Evolutionary conservation across 2,329 filamentous ascomycete genomes (phyloP).

Genomic region (Polychaeton citri): DNA sequence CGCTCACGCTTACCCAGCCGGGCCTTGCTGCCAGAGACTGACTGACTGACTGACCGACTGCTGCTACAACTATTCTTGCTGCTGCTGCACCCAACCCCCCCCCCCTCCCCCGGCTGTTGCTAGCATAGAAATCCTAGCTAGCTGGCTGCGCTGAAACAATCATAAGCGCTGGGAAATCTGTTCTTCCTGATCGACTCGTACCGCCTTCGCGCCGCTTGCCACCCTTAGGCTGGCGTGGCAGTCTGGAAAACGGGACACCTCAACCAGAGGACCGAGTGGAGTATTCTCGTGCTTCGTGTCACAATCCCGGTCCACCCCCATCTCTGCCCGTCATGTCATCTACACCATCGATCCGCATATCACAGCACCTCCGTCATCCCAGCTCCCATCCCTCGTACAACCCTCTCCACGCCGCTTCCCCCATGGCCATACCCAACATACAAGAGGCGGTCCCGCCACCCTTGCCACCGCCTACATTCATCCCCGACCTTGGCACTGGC

Average conservation of each 20-base stretch:
- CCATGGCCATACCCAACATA: slow-evolving; percentile 51
- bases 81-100: no score
- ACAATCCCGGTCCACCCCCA: neutral
- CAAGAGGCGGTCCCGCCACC: slow-evolving; percentile 45
- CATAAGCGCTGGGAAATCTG: no score
- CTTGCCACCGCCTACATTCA: slow-evolving; percentile 48
- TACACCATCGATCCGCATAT: slow-evolving; percentile 23
- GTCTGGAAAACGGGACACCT: no score
- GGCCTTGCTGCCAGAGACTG: no score
- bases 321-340: slow-evolving; percentile 7
- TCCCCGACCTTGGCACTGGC: slow-evolving; percentile 42
- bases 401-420: slow-evolving; percentile 31
- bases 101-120: no score
- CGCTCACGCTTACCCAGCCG: no score
- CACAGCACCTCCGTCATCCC: slow-evolving; percentile 25
- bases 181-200: no score
- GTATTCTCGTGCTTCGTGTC: neutral
- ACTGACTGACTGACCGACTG: no score
- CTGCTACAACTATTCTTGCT: no score
- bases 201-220: no score
- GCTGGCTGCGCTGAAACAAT: no score
- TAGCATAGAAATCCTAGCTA: no score
- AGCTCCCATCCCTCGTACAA: slow-evolving; percentile 19
- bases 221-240: slow-evolving; percentile 2
- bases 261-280: slow-evolving; percentile 1